These are phyloP conservation scores for Podospora bellae-mahoneyi DNA, from an alignment of 495 filamentous ascomycete genomes.

Conservation along the genomic window DNA sequence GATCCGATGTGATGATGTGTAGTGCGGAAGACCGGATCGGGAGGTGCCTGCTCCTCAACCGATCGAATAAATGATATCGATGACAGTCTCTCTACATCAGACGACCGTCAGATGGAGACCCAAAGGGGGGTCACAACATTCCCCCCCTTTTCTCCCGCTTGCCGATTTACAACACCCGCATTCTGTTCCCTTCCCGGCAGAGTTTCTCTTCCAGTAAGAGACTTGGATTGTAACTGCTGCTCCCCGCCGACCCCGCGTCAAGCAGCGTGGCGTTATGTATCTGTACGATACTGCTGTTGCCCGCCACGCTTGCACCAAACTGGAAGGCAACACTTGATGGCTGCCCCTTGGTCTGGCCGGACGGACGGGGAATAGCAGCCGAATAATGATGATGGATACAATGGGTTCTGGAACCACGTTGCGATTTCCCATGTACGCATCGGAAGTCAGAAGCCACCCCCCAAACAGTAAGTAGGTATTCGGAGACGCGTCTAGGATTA, in stretches of 20 bases:
- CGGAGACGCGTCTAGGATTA: background rate
- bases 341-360: background rate
- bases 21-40: background rate
- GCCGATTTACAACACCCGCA: background rate
- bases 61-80: background rate
- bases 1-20: background rate
- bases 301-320: background rate
- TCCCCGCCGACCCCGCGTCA: background rate
- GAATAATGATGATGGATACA: background rate
- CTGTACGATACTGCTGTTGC: conserved; percentile 4
- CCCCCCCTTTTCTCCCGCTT: background rate
- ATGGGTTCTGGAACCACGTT: background rate
- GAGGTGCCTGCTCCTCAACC: background rate
- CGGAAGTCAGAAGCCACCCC: background rate
- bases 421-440: background rate
- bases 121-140: background rate
- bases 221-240: background rate
- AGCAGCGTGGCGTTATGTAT: conserved; percentile 1
- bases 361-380: background rate
- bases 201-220: background rate
- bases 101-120: background rate
- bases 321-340: background rate
- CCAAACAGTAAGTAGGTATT: background rate
- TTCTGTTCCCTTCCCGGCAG: background rate
- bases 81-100: background rate